phyloP scores from a whole-genome alignment of 2,329 filamentous ascomycete species.

The Dactylella cylindrospora region DNA sequence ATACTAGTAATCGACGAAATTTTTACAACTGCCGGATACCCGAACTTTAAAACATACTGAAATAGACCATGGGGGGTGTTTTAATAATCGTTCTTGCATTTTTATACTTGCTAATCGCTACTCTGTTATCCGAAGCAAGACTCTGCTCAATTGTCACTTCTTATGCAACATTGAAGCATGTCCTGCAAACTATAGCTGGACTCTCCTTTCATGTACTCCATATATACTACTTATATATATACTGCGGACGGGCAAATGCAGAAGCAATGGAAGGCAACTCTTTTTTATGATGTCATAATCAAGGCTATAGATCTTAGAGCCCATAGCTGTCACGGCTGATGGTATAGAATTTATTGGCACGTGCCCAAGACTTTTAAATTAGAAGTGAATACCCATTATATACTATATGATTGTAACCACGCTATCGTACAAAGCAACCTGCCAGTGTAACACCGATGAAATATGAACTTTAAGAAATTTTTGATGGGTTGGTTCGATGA shows the following conservation, averaged over 20 bases:
- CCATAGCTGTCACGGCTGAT: no score
- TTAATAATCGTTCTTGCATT: constrained; percentile 15
- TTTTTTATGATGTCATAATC: no score
- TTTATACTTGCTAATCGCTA: constrained; percentile 1
- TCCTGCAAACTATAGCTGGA: no score
- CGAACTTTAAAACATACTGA: constrained; percentile 11
- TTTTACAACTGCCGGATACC: constrained; percentile 29
- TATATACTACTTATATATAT: constrained; percentile 1
- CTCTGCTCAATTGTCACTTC: constrained; percentile 13
- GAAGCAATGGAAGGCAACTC: no score
- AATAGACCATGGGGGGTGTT: constrained; percentile 38
- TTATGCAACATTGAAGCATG: no score
- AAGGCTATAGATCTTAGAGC: no score
- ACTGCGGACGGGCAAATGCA: neutral
- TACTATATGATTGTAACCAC: constrained; percentile 18
- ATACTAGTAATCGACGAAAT: constrained; percentile 1
- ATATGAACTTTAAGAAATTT: constrained; percentile 23
- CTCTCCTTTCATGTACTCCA: neutral
- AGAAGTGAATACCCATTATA: constrained; percentile 19
- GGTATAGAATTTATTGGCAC: no score
- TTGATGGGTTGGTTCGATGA: constrained; percentile 9
- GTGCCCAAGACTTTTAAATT: no score
- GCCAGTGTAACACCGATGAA: constrained; percentile 33
- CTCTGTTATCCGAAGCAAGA: constrained; percentile 1
- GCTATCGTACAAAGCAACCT: constrained; percentile 37